Conservation (phyloP, 2,329 filamentous ascomycete species). For the Tolypocladium sp. region DNA sequence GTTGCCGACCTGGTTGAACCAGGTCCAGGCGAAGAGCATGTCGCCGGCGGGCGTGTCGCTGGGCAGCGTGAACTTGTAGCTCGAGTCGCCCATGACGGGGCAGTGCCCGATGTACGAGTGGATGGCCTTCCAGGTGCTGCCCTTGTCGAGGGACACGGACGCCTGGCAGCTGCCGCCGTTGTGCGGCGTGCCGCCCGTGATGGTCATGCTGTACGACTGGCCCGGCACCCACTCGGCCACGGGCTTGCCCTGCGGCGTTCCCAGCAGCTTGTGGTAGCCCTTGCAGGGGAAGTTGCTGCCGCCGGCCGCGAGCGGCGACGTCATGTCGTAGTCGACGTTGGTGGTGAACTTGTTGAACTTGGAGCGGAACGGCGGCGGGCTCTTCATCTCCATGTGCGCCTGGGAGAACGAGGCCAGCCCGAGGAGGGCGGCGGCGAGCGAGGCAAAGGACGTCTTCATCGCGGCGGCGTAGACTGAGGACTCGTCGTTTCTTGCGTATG, state of each 20-base stretch:
- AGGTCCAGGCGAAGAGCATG: slow-evolving; percentile 66
- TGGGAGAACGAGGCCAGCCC: slow-evolving; percentile 32
- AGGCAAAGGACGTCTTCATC: slow-evolving; percentile 29
- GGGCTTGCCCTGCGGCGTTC: slow-evolving; percentile 37
- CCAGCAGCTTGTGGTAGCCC: slow-evolving; percentile 43
- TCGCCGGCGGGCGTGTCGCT: slow-evolving; percentile 49
- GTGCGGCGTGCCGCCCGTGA: slow-evolving; percentile 55
- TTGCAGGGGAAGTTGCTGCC: slow-evolving; percentile 71
- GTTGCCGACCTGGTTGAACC: slow-evolving; percentile 70
- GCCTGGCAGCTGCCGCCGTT: slow-evolving; percentile 70
- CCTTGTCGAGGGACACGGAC: slow-evolving; percentile 64
- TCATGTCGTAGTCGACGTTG: slow-evolving; percentile 63
- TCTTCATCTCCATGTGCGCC: slow-evolving; percentile 48
- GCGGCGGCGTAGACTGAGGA: slow-evolving; percentile 9
- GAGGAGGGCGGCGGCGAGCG: slow-evolving; percentile 30
- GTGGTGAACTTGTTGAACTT: slow-evolving; percentile 40
- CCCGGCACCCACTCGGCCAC: slow-evolving; percentile 56
- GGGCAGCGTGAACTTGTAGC: slow-evolving; percentile 59
- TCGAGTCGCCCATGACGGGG: slow-evolving; percentile 33
- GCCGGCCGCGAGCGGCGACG: slow-evolving; percentile 49
- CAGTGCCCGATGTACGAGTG: slow-evolving; percentile 48
- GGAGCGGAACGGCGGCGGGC: slow-evolving; percentile 42
- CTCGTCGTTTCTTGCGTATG: neutral
- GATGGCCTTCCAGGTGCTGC: slow-evolving; percentile 60
- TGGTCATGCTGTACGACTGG: slow-evolving; percentile 50